These are phyloP conservation scores for Ustilago bromivora DNA, from an alignment of 1,284 basidiomycete genomes.

Conservation along the genomic window DNA sequence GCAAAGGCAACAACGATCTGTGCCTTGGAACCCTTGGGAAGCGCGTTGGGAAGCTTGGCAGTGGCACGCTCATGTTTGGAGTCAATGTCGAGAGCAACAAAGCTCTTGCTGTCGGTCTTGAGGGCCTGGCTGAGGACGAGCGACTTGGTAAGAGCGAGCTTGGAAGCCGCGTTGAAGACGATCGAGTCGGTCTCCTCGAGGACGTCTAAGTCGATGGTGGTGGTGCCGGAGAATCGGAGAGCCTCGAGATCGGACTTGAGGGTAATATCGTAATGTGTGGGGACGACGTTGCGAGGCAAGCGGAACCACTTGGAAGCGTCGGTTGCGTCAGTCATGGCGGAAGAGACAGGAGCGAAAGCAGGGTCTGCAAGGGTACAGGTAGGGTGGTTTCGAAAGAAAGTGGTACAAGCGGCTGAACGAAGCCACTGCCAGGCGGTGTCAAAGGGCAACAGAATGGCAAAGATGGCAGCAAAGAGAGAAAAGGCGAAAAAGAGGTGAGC, in stretches of 20 bases:
- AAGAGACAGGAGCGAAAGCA: slow-evolving; percentile 38
- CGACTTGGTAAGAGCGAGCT: slow-evolving; percentile 78
- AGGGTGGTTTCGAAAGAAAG: slow-evolving; percentile 33
- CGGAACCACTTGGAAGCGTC: slow-evolving; percentile 74
- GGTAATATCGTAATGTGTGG: slow-evolving; percentile 84
- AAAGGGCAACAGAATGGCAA: slow-evolving; percentile 14
- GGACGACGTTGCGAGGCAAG: slow-evolving; percentile 80
- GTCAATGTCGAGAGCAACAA: slow-evolving; percentile 72
- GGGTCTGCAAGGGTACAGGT: slow-evolving; percentile 44
- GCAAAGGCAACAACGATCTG: slow-evolving; percentile 60
- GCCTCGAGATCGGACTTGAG: slow-evolving; percentile 83
- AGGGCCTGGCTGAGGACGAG: slow-evolving; percentile 76
- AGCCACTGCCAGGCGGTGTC: slow-evolving; percentile 28
- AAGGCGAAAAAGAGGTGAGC: slow-evolving; percentile 32
- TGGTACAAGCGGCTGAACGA: slow-evolving; percentile 21
- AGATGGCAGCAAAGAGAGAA: slow-evolving; percentile 29
- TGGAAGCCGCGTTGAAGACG: slow-evolving; percentile 72
- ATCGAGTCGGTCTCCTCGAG: slow-evolving; percentile 74
- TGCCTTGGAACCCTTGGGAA: slow-evolving; percentile 62
- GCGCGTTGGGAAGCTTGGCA: slow-evolving; percentile 54
- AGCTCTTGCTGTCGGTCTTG: slow-evolving; percentile 74
- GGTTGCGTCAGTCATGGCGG: slow-evolving; percentile 51
- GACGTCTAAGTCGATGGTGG: slow-evolving; percentile 82
- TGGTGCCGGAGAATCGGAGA: slow-evolving; percentile 81
- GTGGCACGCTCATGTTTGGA: slow-evolving; percentile 61